These are phyloP conservation scores for Solanum pinnatisectum DNA, from an alignment of 257 asterid genomes.

Conservation along the genomic window DNA sequence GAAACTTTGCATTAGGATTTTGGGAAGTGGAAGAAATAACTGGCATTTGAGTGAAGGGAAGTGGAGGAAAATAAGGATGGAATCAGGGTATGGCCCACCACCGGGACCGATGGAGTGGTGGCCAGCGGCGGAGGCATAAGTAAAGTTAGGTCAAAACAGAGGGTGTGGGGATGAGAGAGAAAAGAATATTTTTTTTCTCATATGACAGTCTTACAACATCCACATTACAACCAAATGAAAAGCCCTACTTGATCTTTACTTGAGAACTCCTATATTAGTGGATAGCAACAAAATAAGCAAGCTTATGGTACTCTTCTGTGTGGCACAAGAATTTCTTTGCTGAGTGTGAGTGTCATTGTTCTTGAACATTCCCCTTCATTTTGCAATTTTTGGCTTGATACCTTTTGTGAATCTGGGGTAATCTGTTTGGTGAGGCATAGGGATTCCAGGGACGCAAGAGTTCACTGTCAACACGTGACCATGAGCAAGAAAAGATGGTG, in stretches of 20 bases:
- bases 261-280: neutral
- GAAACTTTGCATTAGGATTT: neutral
- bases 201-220: neutral
- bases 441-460: neutral
- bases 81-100: neutral
- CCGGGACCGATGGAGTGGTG: neutral
- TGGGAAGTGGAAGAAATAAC: neutral
- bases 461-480: neutral
- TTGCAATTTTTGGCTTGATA: neutral
- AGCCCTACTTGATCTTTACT: neutral
- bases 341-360: neutral
- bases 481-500: neutral
- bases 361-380: neutral
- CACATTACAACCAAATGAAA: neutral
- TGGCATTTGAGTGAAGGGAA: neutral
- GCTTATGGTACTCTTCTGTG: neutral
- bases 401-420: neutral
- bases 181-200: neutral
- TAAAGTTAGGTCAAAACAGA: neutral
- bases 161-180: neutral
- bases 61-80: neutral
- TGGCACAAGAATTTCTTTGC: neutral
- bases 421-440: neutral
- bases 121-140: neutral
- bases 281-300: neutral